Percentiles rank a stretch among this genome's conserved stretches.
These are phyloP conservation scores for Aspergillus coremiiformis DNA, from an alignment of 495 filamentous ascomycete species.

Conservation along the genomic window DNA sequence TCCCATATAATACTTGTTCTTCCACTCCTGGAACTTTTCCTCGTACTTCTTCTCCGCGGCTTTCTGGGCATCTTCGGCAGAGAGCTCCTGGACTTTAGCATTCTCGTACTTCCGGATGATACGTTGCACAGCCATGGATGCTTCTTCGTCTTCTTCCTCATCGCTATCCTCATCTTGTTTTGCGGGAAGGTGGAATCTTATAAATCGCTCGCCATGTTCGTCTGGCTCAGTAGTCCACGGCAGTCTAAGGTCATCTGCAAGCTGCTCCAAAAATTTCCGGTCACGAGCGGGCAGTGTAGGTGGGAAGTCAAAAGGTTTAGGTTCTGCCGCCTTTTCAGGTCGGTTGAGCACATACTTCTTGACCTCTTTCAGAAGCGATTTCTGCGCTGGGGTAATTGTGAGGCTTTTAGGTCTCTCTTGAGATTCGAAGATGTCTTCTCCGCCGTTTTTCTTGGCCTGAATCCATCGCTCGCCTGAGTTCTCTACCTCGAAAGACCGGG, in stretches of 20 bases:
- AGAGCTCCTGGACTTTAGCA: slow-evolving; percentile 75
- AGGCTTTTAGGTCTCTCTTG: slow-evolving; percentile 54
- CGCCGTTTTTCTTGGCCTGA: slow-evolving; percentile 57
- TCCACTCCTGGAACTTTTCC: slow-evolving; percentile 82
- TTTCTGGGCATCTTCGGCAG: slow-evolving; percentile 66
- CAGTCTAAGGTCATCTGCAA: slow-evolving; percentile 73
- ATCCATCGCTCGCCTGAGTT: slow-evolving; percentile 86
- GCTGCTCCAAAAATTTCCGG: slow-evolving; percentile 82
- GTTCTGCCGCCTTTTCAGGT: slow-evolving; percentile 32
- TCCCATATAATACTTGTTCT: slow-evolving; percentile 79
- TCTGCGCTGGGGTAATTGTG: slow-evolving; percentile 73
- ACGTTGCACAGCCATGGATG: slow-evolving; percentile 70
- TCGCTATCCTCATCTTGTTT: slow-evolving; percentile 49
- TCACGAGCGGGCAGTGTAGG: slow-evolving; percentile 71
- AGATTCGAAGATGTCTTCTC: slow-evolving; percentile 44
- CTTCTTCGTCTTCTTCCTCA: slow-evolving; percentile 78
- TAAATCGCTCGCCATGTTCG: slow-evolving; percentile 69
- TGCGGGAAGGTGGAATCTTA: slow-evolving; percentile 63
- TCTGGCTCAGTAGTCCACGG: slow-evolving; percentile 75
- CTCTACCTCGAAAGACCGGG: slow-evolving; percentile 85
- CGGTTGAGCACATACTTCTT: slow-evolving; percentile 71
- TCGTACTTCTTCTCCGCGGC: slow-evolving; percentile 78
- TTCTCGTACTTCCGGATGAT: slow-evolving; percentile 86
- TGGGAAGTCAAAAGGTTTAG: slow-evolving; percentile 61
- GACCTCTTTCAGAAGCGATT: slow-evolving; percentile 70